Conservation (phyloP, 805 yeast species). For the Saccharomyces paradoxus region DNA sequence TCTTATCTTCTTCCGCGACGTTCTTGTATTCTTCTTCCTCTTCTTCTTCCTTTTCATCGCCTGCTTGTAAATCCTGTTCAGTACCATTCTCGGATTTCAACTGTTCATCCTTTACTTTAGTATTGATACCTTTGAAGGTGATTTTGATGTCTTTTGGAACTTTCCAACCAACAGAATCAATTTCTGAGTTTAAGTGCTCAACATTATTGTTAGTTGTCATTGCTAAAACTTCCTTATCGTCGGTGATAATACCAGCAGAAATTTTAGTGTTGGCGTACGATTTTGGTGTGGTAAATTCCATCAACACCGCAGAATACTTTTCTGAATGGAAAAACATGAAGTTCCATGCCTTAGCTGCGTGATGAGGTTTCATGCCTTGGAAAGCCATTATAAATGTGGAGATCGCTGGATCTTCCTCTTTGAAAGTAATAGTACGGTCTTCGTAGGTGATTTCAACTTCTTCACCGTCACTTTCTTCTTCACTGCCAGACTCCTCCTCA, state of each 20-base stretch:
- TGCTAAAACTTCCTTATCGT: conserved; percentile 52
- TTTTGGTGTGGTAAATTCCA: conserved; percentile 93
- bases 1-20: conserved; percentile 25
- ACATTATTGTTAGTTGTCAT: conserved; percentile 61
- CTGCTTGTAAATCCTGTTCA: not conserved
- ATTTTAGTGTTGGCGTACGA: conserved; percentile 81
- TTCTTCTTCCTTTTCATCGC: not conserved
- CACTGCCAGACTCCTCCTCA: not conserved
- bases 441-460: conserved; percentile 14
- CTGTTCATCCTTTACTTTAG: conserved; percentile 36
- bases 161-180: conserved; percentile 88
- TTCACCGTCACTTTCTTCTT: conserved; percentile 8
- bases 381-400: conserved; percentile 92
- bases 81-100: conserved; percentile 26
- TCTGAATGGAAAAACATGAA: conserved; percentile 82
- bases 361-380: conserved; percentile 99
- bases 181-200: conserved; percentile 45
- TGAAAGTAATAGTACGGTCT: conserved; percentile 18
- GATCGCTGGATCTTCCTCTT: conserved; percentile 24
- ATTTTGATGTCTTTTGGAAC: conserved; percentile 66
- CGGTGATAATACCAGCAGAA: conserved; percentile 65
- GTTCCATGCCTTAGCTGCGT: conserved; percentile 96
- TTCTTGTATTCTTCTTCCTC: not conserved
- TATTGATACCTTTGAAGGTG: conserved; percentile 42
- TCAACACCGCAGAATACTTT: conserved; percentile 64